Evolutionary conservation across 169 alveolate genomes (phyloP).

Genomic region (Eimeria brunetti): DNA sequence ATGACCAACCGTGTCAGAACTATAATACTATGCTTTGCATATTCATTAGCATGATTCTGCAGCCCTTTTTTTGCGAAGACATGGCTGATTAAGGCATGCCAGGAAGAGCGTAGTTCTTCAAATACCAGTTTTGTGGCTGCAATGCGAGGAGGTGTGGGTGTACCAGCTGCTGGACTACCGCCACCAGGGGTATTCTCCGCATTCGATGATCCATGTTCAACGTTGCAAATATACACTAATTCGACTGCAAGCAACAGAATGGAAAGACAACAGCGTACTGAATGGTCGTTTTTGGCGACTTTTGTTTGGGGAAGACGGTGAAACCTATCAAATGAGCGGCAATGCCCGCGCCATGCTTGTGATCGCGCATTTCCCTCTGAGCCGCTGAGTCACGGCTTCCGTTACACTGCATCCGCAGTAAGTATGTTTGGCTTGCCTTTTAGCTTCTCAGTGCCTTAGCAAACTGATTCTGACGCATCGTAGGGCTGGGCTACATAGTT

Average conservation of each 20-base stretch:
- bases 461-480: neutral
- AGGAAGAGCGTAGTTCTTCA: neutral
- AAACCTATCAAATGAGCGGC: neutral
- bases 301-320: neutral
- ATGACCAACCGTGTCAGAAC: neutral
- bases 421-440: neutral
- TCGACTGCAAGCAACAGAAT: neutral
- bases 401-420: neutral
- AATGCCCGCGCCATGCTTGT: neutral
- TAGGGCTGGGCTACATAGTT: neutral
- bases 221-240: neutral
- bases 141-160: neutral
- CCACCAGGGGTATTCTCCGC: neutral
- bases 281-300: neutral
- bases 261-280: neutral
- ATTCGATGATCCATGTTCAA: neutral
- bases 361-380: neutral
- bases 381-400: neutral
- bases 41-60: neutral
- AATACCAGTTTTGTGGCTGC: neutral
- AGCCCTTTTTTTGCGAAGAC: neutral
- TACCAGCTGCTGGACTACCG: neutral
- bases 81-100: neutral
- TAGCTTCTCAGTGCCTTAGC: neutral
- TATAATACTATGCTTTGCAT: neutral